phyloP scores from a whole-genome alignment of 352 stramenopile genomes.

The Pythium pyrilobum region DNA sequence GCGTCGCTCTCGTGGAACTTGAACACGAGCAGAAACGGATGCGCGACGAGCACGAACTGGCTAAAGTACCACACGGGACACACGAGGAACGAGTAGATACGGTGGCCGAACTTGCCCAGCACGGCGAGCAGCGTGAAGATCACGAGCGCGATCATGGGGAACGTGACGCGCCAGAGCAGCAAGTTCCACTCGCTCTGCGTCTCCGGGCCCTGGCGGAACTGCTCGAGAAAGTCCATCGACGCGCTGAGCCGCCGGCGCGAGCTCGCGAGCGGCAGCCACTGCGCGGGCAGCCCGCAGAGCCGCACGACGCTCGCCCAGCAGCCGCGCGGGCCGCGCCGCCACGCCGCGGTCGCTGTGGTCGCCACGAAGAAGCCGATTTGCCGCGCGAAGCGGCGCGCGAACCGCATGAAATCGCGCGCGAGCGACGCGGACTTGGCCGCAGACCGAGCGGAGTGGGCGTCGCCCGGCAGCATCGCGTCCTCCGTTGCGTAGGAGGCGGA shows the following conservation, averaged over 20 bases:
- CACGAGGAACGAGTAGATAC: slow-evolving; percentile 63
- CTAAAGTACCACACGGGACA: slow-evolving; percentile 76
- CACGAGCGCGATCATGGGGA: slow-evolving; percentile 75
- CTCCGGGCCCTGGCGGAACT: slow-evolving; percentile 63
- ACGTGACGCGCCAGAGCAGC: slow-evolving; percentile 73
- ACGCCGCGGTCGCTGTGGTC: slow-evolving; percentile 4
- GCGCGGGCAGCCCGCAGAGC: background rate
- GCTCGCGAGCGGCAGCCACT: slow-evolving; percentile 11
- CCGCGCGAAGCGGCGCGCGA: background rate
- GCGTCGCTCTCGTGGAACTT: slow-evolving; percentile 44
- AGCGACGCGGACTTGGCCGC: background rate
- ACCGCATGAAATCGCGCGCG: background rate
- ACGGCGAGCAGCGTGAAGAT: slow-evolving; percentile 62
- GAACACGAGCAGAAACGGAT: slow-evolving; percentile 74
- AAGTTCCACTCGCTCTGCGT: slow-evolving; percentile 82
- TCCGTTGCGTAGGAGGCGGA: background rate
- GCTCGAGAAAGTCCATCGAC: slow-evolving; percentile 59
- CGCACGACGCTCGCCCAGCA: slow-evolving; percentile 8
- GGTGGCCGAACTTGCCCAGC: slow-evolving; percentile 53
- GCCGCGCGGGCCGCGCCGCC: slow-evolving; percentile 8
- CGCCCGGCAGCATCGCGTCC: slow-evolving; percentile 4
- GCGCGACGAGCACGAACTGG: slow-evolving; percentile 63
- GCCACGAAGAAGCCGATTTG: slow-evolving; percentile 6
- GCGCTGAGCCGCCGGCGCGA: slow-evolving; percentile 11
- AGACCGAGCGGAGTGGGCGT: background rate